phyloP scores from a whole-genome alignment of 176 grass and related monocot species.

The Oryza rufipogon region DNA sequence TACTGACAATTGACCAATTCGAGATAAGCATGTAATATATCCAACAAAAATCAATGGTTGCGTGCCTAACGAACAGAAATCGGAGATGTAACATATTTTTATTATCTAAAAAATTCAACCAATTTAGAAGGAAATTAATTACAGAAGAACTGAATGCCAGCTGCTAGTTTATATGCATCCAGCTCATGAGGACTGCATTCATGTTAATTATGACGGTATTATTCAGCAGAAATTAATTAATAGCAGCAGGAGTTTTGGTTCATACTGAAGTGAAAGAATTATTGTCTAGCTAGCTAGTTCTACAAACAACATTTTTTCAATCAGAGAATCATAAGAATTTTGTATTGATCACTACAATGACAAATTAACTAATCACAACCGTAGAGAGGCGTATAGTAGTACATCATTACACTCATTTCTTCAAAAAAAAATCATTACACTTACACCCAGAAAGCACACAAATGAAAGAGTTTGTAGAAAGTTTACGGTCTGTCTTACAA shows the following conservation, averaged over 20 bases:
- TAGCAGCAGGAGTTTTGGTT: not conserved
- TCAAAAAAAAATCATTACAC: not conserved
- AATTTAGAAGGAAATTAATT: too few relatives aligned
- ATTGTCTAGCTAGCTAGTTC: too few relatives aligned
- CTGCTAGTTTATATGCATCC: not conserved
- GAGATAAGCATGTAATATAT: too few relatives aligned
- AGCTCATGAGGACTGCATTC: not conserved
- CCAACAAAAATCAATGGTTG: too few relatives aligned
- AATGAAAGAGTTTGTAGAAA: not conserved
- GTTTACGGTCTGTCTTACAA: not conserved
- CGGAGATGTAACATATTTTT: too few relatives aligned
- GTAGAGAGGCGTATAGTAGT: not conserved
- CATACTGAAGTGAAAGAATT: too few relatives aligned
- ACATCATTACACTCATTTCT: not conserved
- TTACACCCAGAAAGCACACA: not conserved
- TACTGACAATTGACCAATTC: too few relatives aligned
- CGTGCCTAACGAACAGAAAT: too few relatives aligned
- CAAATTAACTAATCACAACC: not conserved
- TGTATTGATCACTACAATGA: not conserved
- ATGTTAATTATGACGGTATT: too few relatives aligned
- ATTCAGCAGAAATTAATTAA: too few relatives aligned
- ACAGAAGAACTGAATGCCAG: slow-evolving; percentile 1
- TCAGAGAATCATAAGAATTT: not conserved
- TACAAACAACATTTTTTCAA: not conserved
- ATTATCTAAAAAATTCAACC: too few relatives aligned